These are phyloP conservation scores for Talaromyces sp. DNA, from an alignment of 2,329 filamentous ascomycete species.

Conservation along the genomic window DNA sequence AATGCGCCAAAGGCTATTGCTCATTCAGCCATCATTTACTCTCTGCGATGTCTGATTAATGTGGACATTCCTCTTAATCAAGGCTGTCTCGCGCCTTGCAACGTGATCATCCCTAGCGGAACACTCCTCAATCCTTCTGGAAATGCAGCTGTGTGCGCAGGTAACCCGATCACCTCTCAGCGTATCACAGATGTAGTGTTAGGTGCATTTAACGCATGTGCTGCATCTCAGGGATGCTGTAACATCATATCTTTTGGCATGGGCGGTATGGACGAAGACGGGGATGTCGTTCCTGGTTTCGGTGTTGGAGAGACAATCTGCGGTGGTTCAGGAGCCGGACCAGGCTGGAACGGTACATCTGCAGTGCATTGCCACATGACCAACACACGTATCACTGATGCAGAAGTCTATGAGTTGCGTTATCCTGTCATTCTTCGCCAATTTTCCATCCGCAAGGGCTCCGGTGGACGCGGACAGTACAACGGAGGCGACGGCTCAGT, in stretches of 20 bases:
- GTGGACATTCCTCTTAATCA: slow-evolving; percentile 85
- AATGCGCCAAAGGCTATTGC: slow-evolving; percentile 81
- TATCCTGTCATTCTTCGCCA: slow-evolving; percentile 16
- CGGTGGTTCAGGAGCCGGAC: slow-evolving; percentile 72
- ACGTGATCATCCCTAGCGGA: slow-evolving; percentile 66
- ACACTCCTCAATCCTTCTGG: slow-evolving; percentile 73
- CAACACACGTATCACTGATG: slow-evolving; percentile 80
- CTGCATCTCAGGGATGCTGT: slow-evolving; percentile 74
- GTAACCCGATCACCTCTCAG: slow-evolving; percentile 76
- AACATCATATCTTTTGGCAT: slow-evolving; percentile 86
- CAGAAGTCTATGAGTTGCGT: slow-evolving; percentile 31
- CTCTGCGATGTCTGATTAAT: slow-evolving; percentile 72
- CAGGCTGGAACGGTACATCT: slow-evolving; percentile 70
- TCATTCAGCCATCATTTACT: slow-evolving; percentile 82
- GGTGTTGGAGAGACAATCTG: slow-evolving; percentile 88
- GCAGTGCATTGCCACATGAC: slow-evolving; percentile 86
- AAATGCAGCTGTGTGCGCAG: slow-evolving; percentile 75
- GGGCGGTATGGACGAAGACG: slow-evolving; percentile 61
- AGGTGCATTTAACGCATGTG: slow-evolving; percentile 74
- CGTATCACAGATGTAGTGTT: slow-evolving; percentile 81
- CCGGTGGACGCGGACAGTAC: slow-evolving; percentile 14
- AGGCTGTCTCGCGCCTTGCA: slow-evolving; percentile 74
- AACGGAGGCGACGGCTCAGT: slow-evolving; percentile 16
- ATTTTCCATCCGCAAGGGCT: slow-evolving; percentile 14
- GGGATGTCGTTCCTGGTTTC: slow-evolving; percentile 63